A percentile compares a stretch with the other conserved stretches of the same genome.
These are phyloP conservation scores for Pisolithus thermaeus DNA, from an alignment of 1,284 basidiomycete genomes.

Conservation along the genomic window DNA sequence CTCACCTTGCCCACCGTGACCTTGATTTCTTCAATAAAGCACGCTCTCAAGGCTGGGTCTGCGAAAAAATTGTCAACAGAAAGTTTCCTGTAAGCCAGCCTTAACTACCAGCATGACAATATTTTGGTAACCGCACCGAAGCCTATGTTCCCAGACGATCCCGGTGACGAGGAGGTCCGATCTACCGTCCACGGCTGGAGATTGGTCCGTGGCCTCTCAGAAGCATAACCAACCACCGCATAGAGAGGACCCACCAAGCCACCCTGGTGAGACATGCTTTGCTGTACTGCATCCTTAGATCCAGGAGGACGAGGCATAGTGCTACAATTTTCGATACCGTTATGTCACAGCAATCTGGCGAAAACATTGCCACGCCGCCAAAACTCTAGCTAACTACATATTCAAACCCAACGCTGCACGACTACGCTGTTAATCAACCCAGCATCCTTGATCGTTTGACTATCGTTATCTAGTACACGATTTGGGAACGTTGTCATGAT, in stretches of 20 bases:
- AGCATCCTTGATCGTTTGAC: conserved; percentile 68
- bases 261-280: no score
- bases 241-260: background rate
- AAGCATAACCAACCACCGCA: background rate
- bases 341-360: no score
- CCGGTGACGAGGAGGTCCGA: conserved; percentile 68
- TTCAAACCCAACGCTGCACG: conserved; percentile 72
- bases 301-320: background rate
- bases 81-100: conserved; percentile 49
- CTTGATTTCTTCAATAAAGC: conserved; percentile 81
- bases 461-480: conserved; percentile 62
- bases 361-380: background rate
- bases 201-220: conserved; percentile 31
- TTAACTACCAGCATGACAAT: background rate
- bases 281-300: no score
- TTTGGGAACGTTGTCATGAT: conserved; percentile 87
- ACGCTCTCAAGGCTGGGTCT: conserved; percentile 63
- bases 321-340: no score
- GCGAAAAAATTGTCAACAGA: conserved; percentile 67
- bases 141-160: conserved; percentile 87
- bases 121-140: conserved; percentile 23
- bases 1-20: conserved; percentile 79
- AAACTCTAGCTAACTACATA: background rate
- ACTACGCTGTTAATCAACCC: conserved; percentile 80
- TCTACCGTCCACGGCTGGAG: conserved; percentile 78